Base-by-base conservation (phyloP, 2,329 filamentous ascomycete species). In the Thielaviopsis euricoi region DNA sequence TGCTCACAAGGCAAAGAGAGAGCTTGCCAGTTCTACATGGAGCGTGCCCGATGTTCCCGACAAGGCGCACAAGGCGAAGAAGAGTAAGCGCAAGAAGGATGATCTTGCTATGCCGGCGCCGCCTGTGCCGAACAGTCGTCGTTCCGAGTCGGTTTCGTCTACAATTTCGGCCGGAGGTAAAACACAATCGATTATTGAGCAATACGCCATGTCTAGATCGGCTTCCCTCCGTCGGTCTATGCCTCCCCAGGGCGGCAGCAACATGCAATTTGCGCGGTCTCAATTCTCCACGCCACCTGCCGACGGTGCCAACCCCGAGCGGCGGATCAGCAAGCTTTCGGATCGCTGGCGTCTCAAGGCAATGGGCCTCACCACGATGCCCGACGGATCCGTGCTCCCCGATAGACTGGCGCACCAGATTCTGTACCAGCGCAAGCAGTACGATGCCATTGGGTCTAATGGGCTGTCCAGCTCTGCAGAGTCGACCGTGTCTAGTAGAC, bases 301-400 rank as follows among this genome's bases (percentile, higher is more conserved):
- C n/a, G 57, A 56, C 6, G 22, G 15, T 1, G 48, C 51, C n/a
- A 46, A 51, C 10, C 63, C 61, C 6, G 58, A 63, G 2, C 64
- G 63, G 43, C 64, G 67, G 10, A 57, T 64, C 2, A 73, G 70
- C 63, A 71, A 66, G 55, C 70, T 70, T 6, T 74, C 73, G 6
- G 71, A 73, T 56, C 67, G 71, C 46, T 76, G 74, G 74, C 67
- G 69, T 5, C 67, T 76, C 59, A 76, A 75, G 55, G 73, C 73
- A 49, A 75, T 76, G 73, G 74, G 73, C 10, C 71, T 80, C 19
- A 74, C 78, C 2, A 74, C 73, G 61, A 73, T 78, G 71, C 71
- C 74, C 4, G 73, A 80, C 61, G 73, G 77, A n/a, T 72, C 75
- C 53, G 77, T 75, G 61, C 63, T 79, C 2, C 77, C 77, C 6